Conservation (phyloP, 345 rosid genomes). For the Lumnitzera littorea region DNA sequence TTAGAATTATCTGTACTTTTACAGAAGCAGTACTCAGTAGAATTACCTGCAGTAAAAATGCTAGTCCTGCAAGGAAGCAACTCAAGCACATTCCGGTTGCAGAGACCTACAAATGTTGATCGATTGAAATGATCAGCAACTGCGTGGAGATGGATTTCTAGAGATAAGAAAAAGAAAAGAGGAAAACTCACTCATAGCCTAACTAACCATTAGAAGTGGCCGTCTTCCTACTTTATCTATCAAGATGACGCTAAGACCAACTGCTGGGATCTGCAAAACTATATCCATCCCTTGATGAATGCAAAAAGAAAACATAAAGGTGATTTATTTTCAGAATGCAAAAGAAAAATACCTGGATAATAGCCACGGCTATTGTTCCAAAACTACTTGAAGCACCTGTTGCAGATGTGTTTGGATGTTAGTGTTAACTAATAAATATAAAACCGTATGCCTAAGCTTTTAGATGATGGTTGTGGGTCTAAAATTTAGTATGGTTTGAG, state of each 20-base stretch:
- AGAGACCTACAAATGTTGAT: slow-evolving; percentile 5
- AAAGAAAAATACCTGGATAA: slow-evolving; percentile 23
- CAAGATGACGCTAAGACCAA: slow-evolving; percentile 22
- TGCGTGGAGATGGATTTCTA: neutral
- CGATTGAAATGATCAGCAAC: neutral
- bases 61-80: slow-evolving; percentile 2
- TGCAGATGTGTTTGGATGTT: neutral
- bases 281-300: neutral
- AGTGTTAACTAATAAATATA: neutral
- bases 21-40: neutral
- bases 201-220: slow-evolving; percentile 39
- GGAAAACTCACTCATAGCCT: neutral
- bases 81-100: slow-evolving; percentile 12
- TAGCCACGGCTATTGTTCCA: slow-evolving; percentile 32
- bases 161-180: neutral
- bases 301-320: neutral
- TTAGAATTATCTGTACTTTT: neutral
- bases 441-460: neutral
- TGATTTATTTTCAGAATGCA: neutral
- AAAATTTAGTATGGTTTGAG: too few relatives aligned
- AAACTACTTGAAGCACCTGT: slow-evolving; percentile 31
- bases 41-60: slow-evolving; percentile 8
- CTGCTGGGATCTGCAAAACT: slow-evolving; percentile 24
- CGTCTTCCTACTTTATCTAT: slow-evolving; percentile 50
- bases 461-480: too few relatives aligned